Percentiles rank a stretch among this genome's conserved stretches.
Evolutionary conservation across 306 rosid genomes (phyloP).

Genomic region (Erythrophleum fordii): DNA sequence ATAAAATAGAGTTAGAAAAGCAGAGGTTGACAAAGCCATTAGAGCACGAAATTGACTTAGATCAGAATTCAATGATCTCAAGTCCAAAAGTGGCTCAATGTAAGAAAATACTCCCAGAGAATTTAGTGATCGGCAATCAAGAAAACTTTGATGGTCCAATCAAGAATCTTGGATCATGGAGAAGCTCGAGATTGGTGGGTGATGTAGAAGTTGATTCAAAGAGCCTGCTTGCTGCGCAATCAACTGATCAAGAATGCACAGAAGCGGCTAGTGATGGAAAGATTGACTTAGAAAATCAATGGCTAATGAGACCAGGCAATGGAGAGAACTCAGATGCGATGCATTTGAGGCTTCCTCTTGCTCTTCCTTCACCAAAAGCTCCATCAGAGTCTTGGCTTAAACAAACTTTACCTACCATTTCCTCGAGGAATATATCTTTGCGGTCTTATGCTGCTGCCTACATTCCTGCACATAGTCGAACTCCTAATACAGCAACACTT

Average conservation of each 20-base stretch:
- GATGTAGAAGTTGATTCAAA: conserved; percentile 35
- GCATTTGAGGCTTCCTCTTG: conserved; percentile 51
- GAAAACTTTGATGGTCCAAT: conserved; percentile 22
- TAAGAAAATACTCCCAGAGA: conserved; percentile 48
- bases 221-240: conserved; percentile 35
- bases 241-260: conserved; percentile 37
- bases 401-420: conserved; percentile 70
- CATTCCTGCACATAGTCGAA: conserved; percentile 41
- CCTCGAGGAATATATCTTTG: conserved; percentile 54
- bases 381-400: conserved; percentile 96
- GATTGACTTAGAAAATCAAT: conserved; percentile 41
- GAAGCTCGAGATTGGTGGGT: conserved; percentile 36
- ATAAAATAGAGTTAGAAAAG: conserved; percentile 24
- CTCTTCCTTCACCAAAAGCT: conserved; percentile 79
- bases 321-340: conserved; percentile 31
- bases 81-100: conserved; percentile 36
- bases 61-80: conserved; percentile 29
- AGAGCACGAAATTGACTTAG: conserved; percentile 36
- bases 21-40: conserved; percentile 37
- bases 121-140: conserved; percentile 33
- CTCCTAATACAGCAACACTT: conserved; percentile 34
- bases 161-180: conserved; percentile 36
- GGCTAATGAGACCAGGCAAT: conserved; percentile 28
- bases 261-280: conserved; percentile 35
- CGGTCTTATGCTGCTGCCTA: conserved; percentile 50